Percentiles rank a stretch among this genome's conserved stretches.
Evolutionary conservation across 2,329 filamentous ascomycete genomes (phyloP).

Genomic region (Verticillium nubilum): DNA sequence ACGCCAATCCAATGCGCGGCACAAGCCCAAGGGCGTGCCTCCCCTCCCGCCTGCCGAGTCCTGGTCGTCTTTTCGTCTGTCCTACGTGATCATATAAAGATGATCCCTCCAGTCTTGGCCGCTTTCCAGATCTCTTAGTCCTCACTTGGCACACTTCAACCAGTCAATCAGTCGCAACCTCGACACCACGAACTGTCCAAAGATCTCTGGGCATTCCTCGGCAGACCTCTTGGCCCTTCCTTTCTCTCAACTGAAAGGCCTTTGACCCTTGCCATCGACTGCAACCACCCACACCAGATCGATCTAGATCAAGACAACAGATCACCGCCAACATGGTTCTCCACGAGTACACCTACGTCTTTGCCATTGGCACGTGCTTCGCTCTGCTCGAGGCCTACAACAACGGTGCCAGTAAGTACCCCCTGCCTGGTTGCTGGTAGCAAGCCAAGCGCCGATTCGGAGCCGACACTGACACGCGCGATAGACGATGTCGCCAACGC

Average conservation of each 20-base stretch:
- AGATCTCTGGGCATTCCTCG: background rate
- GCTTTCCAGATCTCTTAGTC: background rate
- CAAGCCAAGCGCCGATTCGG: too few relatives aligned
- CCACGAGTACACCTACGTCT: slow-evolving; percentile 63
- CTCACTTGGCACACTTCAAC: background rate
- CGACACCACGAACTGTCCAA: background rate
- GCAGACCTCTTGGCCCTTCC: background rate
- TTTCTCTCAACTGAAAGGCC: background rate
- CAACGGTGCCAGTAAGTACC: slow-evolving; percentile 67
- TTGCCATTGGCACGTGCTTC: slow-evolving; percentile 71
- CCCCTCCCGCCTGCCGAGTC: background rate
- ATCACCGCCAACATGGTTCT: slow-evolving; percentile 45
- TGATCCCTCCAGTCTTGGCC: background rate
- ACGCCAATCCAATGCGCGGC: background rate
- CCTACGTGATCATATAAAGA: background rate
- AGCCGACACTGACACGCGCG: background rate
- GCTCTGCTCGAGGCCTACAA: slow-evolving; percentile 73
- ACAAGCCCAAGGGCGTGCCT: background rate
- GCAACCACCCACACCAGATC: background rate
- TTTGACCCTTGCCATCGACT: background rate
- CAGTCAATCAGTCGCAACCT: background rate
- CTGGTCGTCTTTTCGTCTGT: too few relatives aligned
- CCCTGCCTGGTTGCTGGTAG: too few relatives aligned
- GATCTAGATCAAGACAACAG: background rate
- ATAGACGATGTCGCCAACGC: slow-evolving; percentile 78